A percentile compares a stretch with the other conserved stretches of the same genome.
These are phyloP conservation scores for Lophiostoma macrostomum DNA, from an alignment of 495 filamentous ascomycete species.

Conservation along the genomic window DNA sequence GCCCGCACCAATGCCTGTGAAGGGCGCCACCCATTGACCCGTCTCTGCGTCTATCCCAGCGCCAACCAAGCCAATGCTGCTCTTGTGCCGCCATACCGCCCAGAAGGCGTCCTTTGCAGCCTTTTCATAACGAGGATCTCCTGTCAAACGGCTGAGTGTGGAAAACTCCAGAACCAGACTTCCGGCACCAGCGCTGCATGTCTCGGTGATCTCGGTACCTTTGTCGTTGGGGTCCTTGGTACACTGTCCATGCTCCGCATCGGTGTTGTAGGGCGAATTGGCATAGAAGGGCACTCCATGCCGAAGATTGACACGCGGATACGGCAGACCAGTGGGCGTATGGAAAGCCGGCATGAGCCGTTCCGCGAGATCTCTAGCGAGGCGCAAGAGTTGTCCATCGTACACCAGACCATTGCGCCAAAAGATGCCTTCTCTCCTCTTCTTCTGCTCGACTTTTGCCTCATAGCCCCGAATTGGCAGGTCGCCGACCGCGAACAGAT, in stretches of 20 bases:
- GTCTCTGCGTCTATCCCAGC: constrained; percentile 89
- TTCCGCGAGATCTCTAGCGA: constrained; percentile 78
- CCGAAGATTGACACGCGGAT: constrained; percentile 90
- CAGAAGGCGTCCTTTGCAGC: constrained; percentile 90
- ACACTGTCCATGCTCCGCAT: constrained; percentile 44
- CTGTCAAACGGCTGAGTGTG: constrained; percentile 82
- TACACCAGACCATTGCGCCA: constrained; percentile 83
- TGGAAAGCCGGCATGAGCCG: constrained; percentile 88
- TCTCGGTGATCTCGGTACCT: constrained; percentile 79
- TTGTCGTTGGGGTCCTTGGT: constrained; percentile 38
- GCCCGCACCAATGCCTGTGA: constrained; percentile 89
- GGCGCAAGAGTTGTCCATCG: constrained; percentile 79
- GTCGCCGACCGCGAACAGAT: constrained; percentile 87
- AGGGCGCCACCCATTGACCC: constrained; percentile 83
- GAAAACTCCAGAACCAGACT: constrained; percentile 92
- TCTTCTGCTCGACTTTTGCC: constrained; percentile 42
- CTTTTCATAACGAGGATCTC: constrained; percentile 80
- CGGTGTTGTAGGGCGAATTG: constrained; percentile 67
- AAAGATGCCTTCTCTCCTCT: constrained; percentile 53
- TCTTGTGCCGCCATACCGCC: constrained; percentile 87
- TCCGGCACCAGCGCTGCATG: constrained; percentile 92
- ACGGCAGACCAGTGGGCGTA: constrained; percentile 84
- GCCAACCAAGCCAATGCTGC: constrained; percentile 81
- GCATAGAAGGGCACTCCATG: constrained; percentile 86
- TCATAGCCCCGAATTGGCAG: constrained; percentile 77